Percentiles rank a stretch among this genome's conserved stretches.
These are phyloP conservation scores for Wallemia hederae DNA, from an alignment of 1,284 basidiomycete genomes.

Conservation along the genomic window DNA sequence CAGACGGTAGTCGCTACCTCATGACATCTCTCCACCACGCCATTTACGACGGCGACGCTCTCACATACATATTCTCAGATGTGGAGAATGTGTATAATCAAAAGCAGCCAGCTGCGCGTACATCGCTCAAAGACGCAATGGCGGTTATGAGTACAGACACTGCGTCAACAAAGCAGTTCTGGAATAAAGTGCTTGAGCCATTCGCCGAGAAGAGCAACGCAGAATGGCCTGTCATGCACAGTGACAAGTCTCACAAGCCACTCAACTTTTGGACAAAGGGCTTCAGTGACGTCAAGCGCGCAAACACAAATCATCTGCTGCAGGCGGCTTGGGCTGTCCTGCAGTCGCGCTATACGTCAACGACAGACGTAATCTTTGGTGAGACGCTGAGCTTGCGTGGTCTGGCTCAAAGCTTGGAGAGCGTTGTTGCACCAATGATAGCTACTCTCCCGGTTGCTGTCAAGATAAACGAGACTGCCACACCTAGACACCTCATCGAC, in stretches of 20 bases:
- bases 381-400: conserved; percentile 12
- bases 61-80: not conserved
- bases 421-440: conserved; percentile 11
- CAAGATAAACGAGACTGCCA: conserved; percentile 3
- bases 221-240: not conserved
- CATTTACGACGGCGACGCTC: not conserved
- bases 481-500: conserved; percentile 7
- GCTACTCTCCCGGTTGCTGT: conserved; percentile 13
- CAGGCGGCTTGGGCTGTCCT: conserved; percentile 15
- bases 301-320: conserved; percentile 9
- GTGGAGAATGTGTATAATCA: not conserved
- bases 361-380: conserved; percentile 11
- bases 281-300: not conserved
- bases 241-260: not conserved
- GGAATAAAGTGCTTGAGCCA: not conserved
- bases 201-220: not conserved
- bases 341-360: conserved; percentile 11
- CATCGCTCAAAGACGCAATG: not conserved
- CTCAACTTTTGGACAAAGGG: not conserved
- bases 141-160: not conserved
- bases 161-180: not conserved
- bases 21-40: not conserved
- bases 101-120: not conserved
- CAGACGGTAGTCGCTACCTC: not conserved
- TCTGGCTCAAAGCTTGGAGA: conserved; percentile 7